Evolutionary conservation across 768 basidiomycete genomes (phyloP), one percentile per base, ranked within the genome.

Genomic region (Xerocomus spinulosus): DNA sequence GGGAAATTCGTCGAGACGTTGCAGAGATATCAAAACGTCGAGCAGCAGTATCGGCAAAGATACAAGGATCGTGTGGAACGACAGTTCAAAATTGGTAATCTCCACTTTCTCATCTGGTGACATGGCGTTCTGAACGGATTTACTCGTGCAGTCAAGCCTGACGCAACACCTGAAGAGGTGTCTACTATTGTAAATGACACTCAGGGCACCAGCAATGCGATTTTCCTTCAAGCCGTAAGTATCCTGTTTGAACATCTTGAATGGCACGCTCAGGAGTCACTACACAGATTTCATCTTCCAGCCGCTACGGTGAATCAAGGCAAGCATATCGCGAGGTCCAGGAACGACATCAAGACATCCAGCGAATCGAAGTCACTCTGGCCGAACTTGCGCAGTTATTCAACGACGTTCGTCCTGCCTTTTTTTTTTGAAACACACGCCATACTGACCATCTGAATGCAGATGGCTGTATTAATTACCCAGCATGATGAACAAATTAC

Each of bases 371-470:
- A 66, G 75, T 79, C 56, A 96, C 92, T 4, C 69, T 95, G 39
- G 84, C 79, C n/a, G 91, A 95, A 65, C 75, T 97, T 41, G 89
- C 87, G 4, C 87, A 91, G 60, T 68, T 97, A 57, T 92, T 94
- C 70, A 80, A 76, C 52, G 93, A 97, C 59, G 89, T 87, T 50
- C 21, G 76, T 54, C 17, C 18, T 13, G 9, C 9, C 29, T 42
- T 33, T 42, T 33, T 42, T 54, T 24, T 29, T 38, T 26, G 18
- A 2, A 30, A 13, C 12, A 14, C 30, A 20, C 37, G 20, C 10
- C 23, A 6, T 38, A 42, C 42, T 49, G 33, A 54, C 39, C 12
- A 13, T 35, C 24, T 24, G 35, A 44, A 50, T 24, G 1, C 45
- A 91, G 86, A 89, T 93, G 89, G 81, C 81, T 26, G 73, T 82